Conservation (phyloP, 75 land plant genomes). For the Larix kaempferi region DNA sequence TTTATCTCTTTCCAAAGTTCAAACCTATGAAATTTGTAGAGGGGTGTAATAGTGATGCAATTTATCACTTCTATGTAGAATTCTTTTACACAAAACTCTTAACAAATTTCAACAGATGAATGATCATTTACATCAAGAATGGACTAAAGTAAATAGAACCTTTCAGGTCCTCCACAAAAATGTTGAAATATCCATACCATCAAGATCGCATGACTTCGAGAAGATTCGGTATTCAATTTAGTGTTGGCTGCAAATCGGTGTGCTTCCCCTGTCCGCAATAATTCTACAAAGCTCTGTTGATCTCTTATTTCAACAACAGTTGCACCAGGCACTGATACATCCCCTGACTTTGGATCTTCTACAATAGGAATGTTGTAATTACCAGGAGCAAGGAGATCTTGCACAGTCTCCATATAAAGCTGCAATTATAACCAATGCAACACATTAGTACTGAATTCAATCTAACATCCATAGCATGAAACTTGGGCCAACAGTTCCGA, state of each 20-base stretch:
- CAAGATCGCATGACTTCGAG: slow-evolving; percentile 98
- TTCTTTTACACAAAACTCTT: not conserved
- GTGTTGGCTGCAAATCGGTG: slow-evolving; percentile 97
- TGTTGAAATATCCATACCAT: slow-evolving; percentile 48
- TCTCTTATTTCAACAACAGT: slow-evolving; percentile 80
- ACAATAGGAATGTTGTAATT: slow-evolving; percentile 94
- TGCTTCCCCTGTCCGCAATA: slow-evolving; percentile 84
- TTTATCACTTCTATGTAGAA: not conserved
- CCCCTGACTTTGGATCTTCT: slow-evolving; percentile 96
- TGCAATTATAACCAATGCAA: slow-evolving; percentile 15
- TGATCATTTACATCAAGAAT: not conserved
- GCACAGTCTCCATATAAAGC: slow-evolving; percentile 99
- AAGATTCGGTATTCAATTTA: slow-evolving; percentile 98
- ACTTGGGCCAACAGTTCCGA: not conserved
- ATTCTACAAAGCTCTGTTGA: slow-evolving; percentile 75
- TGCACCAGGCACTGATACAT: slow-evolving; percentile 97
- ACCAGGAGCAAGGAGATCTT: slow-evolving; percentile 87
- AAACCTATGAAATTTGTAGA: not conserved
- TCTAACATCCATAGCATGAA: not conserved
- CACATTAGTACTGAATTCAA: not conserved
- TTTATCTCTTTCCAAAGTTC: not conserved
- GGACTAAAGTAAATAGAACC: not conserved
- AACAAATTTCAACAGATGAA: not conserved
- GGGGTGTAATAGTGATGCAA: not conserved
- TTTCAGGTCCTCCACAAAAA: not conserved